Percentiles rank a stretch among this genome's conserved stretches.
phyloP scores from a whole-genome alignment of 768 basidiomycete genomes.

The Gymnopilus junonius region DNA sequence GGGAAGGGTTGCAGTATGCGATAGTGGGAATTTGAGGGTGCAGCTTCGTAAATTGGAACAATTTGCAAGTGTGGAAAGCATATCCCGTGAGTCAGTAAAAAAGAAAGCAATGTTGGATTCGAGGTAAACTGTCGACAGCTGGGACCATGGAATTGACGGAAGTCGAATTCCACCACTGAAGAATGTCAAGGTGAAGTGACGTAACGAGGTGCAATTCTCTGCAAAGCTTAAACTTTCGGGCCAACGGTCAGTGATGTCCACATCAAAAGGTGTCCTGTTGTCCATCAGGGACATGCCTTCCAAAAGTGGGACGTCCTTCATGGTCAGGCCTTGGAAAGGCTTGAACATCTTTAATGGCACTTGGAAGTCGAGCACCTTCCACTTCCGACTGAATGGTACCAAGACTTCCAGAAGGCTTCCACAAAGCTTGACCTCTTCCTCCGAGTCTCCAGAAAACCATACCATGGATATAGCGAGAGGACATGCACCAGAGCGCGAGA shows the following conservation, averaged over 20 bases:
- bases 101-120: conserved; percentile 34
- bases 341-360: conserved; percentile 32
- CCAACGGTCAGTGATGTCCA: conserved; percentile 25
- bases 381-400: conserved; percentile 24
- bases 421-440: conserved; percentile 27
- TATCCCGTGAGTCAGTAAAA: conserved; percentile 27
- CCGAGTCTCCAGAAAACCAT: conserved; percentile 31
- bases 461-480: conserved; percentile 30
- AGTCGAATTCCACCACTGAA: conserved; percentile 31
- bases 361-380: conserved; percentile 30
- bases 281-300: conserved; percentile 30
- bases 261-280: conserved; percentile 26
- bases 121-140: conserved; percentile 30
- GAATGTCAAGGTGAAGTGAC: conserved; percentile 30
- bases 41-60: conserved; percentile 25
- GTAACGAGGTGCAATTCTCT: conserved; percentile 19
- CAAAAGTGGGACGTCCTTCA: conserved; percentile 27
- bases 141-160: conserved; percentile 29
- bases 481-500: conserved; percentile 27
- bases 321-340: conserved; percentile 26
- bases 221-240: conserved; percentile 28
- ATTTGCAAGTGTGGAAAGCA: conserved; percentile 24
- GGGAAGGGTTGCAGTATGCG: conserved; percentile 22
- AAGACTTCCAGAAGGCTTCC: conserved; percentile 25
- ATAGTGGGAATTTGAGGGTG: conserved; percentile 35